Evolutionary conservation across 2,329 filamentous ascomycete species (phyloP), one percentile per base, ranked within the genome.

Genomic region (Aphanocladium album): DNA sequence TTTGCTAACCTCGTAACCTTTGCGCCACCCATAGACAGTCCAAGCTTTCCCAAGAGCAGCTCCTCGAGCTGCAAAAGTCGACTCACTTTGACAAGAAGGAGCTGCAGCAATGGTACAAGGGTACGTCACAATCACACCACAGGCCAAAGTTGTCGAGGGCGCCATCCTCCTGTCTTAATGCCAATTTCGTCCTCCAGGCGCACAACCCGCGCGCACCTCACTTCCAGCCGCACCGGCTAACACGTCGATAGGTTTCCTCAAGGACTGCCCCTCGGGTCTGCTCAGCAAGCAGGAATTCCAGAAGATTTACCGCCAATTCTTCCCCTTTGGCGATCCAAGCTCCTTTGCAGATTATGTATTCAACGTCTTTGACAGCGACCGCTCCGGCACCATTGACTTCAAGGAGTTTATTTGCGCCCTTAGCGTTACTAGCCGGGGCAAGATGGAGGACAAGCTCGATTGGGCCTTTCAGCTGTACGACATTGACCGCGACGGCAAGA

Each of bases 71-170:
- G 68, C 93, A 98, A 75, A 95, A 91, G 81, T 92, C 92, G 63
- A 99, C 95, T 65, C 92, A 98, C 77, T 99, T 99, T 73, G 95
- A 99, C 78, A 97, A 97, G 88, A 98, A 98, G 82, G 95, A 99
- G 78, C 78, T 99, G 73, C 95, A 99, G 76, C 93, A 98, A 87
- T 99, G 95, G 95, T 98, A 99, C 79, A 98, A 98, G 84, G 95
- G 95, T 96, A 77, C 65, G 86, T 66, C 51, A 49, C 16, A 27
- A 9, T n/a, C n/a, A n/a, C n/a, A n/a, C n/a, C n/a, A n/a, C n/a
- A n/a, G n/a, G n/a, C n/a, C n/a, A n/a, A n/a, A n/a, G n/a, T n/a
- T n/a, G n/a, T n/a, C n/a, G n/a, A n/a, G n/a, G n/a, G n/a, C n/a
- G n/a, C n/a, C n/a, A n/a, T n/a, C n/a, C n/a, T n/a, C n/a, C n/a